Evolutionary conservation across 208 protist species (phyloP), one percentile per base, ranked within the genome.

Genomic region (Phytomonas serpens): DNA sequence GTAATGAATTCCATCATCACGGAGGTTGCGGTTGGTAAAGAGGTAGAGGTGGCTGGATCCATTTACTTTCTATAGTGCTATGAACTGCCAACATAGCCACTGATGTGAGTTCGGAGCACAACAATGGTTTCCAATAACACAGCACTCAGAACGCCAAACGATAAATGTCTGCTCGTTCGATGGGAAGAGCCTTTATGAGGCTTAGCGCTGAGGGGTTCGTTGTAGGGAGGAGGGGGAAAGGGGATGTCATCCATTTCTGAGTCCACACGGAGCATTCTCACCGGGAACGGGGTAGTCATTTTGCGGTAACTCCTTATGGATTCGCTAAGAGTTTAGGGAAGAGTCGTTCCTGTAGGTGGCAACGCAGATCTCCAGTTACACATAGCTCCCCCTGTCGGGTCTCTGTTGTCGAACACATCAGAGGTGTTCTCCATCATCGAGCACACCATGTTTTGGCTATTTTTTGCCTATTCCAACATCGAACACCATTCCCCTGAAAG

Each of bases 361-460:
- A 19, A 19, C 40, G 9, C 40, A 51, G 9, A 51, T 51, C 16
- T 14, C 40, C 40, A 2, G 40, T 11, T 19, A 23, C 16, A 51
- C 16, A 11, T 3, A 14, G 16, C 40, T 11, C 16, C 16, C 40
- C 9, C 9, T 51, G 16, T 51, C 40, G 40, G 40, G 16, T 19
- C 40, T 11, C 40, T 19, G 36, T 78, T 74, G 16, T 82, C 77
- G 23, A 82, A 82, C 38, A 76, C 73, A 37, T 78, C 74, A 16
- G 78, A 78, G 14, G 78, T 76, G 42, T 74, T 79, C 67, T 78
- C 73, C 27, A 82, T 81, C 78, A 1, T n/a, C 64, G n/a, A 36
- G 67, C 72, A 36, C 0, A 70, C 69, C 9, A 37, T 61, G 0
- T 38, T 23, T 3, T 65, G 68, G 66, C 38, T 31, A 64, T 73